A percentile compares a stretch with the other conserved stretches of the same genome.
phyloP scores from a whole-genome alignment of 768 basidiomycete species.

The Lactarius sanguifluus region DNA sequence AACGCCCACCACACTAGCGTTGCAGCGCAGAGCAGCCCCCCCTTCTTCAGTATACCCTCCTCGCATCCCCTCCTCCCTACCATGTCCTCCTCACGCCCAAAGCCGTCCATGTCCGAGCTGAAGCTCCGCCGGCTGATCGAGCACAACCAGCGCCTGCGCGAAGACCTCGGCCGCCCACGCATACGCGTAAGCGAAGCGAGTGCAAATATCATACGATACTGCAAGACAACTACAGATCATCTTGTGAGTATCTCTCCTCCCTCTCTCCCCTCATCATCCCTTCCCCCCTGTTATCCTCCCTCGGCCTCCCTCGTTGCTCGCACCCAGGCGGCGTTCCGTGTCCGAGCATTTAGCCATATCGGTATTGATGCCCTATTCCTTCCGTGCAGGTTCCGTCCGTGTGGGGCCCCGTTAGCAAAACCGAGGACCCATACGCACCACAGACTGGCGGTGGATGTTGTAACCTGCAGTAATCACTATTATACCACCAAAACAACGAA shows the following conservation, averaged over 20 bases:
- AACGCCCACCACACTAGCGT: neutral
- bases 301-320: neutral
- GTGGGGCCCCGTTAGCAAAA: slow-evolving; percentile 93
- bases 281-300: neutral
- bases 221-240: slow-evolving; percentile 71
- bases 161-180: slow-evolving; percentile 70
- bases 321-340: too few relatives aligned
- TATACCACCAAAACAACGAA: neutral
- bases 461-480: slow-evolving; percentile 22
- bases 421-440: slow-evolving; percentile 90
- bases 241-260: slow-evolving; percentile 45
- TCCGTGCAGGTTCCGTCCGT: slow-evolving; percentile 79
- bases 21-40: neutral
- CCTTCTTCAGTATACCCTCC: neutral
- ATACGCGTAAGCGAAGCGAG: slow-evolving; percentile 74
- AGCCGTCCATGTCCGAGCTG: slow-evolving; percentile 77
- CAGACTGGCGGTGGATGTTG: slow-evolving; percentile 33
- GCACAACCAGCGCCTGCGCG: slow-evolving; percentile 69
- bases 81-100: slow-evolving; percentile 63
- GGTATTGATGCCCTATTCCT: slow-evolving; percentile 26
- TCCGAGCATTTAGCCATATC: slow-evolving; percentile 6
- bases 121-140: slow-evolving; percentile 76
- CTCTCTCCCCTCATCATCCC: neutral
- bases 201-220: slow-evolving; percentile 68
- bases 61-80: neutral